phyloP scores from a whole-genome alignment of 176 grass and related monocot genomes.

The Olyra latifolia region DNA sequence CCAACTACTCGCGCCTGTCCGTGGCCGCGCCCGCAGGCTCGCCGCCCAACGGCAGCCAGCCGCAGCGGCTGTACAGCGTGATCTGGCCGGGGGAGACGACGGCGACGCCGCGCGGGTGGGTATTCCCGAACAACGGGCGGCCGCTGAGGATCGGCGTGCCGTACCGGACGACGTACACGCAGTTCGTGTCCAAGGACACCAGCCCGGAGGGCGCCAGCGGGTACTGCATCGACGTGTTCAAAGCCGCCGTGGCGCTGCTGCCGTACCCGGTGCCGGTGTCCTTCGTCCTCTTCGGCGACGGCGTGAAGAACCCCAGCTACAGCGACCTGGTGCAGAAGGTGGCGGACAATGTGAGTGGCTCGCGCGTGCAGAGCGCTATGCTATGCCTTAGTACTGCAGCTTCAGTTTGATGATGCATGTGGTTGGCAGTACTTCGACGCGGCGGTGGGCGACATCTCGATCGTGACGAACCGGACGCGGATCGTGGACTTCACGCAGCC shows the following conservation, averaged over 20 bases:
- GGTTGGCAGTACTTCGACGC: conserved; percentile 51
- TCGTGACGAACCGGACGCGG: conserved; percentile 67
- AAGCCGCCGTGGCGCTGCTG: conserved; percentile 62
- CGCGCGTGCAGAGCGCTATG: no score
- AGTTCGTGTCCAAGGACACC: conserved; percentile 63
- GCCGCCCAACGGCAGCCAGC: neutral
- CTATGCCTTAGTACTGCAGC: no score
- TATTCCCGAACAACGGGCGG: conserved; percentile 77
- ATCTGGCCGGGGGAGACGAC: conserved; percentile 83
- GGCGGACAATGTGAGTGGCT: conserved; percentile 49
- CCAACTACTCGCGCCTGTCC: conserved; percentile 54
- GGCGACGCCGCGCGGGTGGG: conserved; percentile 71
- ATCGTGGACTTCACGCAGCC: conserved; percentile 88
- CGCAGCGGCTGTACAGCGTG: conserved; percentile 49
- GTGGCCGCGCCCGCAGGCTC: conserved; percentile 24
- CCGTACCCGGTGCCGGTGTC: conserved; percentile 66
- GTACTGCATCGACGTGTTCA: conserved; percentile 95
- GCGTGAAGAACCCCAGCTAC: conserved; percentile 76
- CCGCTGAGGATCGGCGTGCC: conserved; percentile 84
- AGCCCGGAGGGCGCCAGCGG: conserved; percentile 62
- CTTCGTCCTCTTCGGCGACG: conserved; percentile 72
- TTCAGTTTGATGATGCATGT: neutral
- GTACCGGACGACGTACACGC: conserved; percentile 55
- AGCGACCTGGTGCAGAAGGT: conserved; percentile 56
- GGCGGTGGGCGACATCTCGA: conserved; percentile 77